Percentiles rank a stretch among this genome's conserved stretches.
phyloP scores from a whole-genome alignment of 2,329 filamentous ascomycete species.

The Neofusicoccum laricinum region DNA sequence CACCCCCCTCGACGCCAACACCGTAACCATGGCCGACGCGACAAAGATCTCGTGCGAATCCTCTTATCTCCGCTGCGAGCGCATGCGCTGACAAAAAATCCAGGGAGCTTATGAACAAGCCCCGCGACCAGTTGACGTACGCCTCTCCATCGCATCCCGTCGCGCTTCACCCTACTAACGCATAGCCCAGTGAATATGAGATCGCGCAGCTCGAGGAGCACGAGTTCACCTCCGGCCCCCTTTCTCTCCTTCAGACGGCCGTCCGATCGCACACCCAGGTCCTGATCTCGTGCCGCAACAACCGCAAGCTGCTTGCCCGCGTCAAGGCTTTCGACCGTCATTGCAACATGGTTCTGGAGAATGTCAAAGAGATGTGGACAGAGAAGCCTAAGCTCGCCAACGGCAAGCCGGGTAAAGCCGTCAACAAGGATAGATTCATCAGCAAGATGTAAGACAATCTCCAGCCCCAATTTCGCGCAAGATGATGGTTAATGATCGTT shows the following conservation, averaged over 20 bases:
- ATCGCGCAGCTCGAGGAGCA: constrained; percentile 78
- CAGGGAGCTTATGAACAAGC: constrained; percentile 86
- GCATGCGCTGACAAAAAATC: constrained; percentile 25
- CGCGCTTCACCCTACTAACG: constrained; percentile 4
- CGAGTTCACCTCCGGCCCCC: constrained; percentile 74
- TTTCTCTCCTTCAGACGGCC: constrained; percentile 95
- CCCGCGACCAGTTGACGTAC: constrained; percentile 87
- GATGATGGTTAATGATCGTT: background rate
- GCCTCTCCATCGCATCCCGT: constrained; percentile 35
- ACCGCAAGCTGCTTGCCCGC: constrained; percentile 92
- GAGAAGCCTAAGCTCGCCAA: constrained; percentile 80
- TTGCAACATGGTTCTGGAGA: constrained; percentile 98
- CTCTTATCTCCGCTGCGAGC: background rate
- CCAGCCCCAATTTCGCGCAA: background rate
- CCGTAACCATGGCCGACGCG: constrained; percentile 27
- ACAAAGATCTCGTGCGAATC: constrained; percentile 43
- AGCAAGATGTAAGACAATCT: constrained; percentile 85
- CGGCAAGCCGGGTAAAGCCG: constrained; percentile 82
- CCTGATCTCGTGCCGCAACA: constrained; percentile 95
- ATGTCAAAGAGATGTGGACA: constrained; percentile 99
- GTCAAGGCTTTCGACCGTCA: constrained; percentile 99
- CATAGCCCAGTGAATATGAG: constrained; percentile 72
- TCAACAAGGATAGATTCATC: constrained; percentile 98
- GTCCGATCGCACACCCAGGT: constrained; percentile 94
- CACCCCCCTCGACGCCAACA: background rate